Evolutionary conservation across 139 green algal species (phyloP), one percentile per base, ranked within the genome.

Genomic region (Micromonas commoda): DNA sequence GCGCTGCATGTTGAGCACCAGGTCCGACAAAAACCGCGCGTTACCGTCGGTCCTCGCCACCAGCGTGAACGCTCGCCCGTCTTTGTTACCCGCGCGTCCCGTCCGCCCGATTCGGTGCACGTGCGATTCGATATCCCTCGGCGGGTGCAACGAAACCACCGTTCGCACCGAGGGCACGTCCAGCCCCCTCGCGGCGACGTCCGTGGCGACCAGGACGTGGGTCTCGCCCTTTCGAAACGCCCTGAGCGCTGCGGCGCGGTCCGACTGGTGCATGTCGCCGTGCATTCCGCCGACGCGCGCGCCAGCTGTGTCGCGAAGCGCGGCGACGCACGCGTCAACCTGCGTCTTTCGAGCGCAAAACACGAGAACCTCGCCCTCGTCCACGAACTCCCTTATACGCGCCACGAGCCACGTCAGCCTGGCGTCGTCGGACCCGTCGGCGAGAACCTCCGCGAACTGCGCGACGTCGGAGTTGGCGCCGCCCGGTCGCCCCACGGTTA

Each of bases 81-180:
- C 93, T 85, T 91, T 96, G 82, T 96, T 92, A 20, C 95, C 95
- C 1, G 94, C 94, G 37, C 94, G 86, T 0, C 94, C 95, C 1
- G 94, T 98, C 73, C 94, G 89, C 1, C 94, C 94, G 53, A 98
- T 86, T 24, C 93, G 83, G 84, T 98, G 93, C 68, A 97, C 90
- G 85, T 98, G 89, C 28, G 88, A 92, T 77, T 97, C 90, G 2
- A 95, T 87, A 80, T 96, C 90, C 66, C 85, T 86, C n/a, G 91
- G 82, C 0, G 82, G 77, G 68, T 97, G 93, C 52, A 88, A 92
- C 81, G 96, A 97, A 37, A 97, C 78, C 21, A 97, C 91, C 19
- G 84, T 93, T 70, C 92, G 93, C 73, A 97, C 87, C 45, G 79
- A 89, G 78, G 83, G 81, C 64, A 96, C 89, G 87, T 96, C 90